Evolutionary conservation across 1,139 yeast species (phyloP).

Genomic region (Groenewaldozyma auringiensis): DNA sequence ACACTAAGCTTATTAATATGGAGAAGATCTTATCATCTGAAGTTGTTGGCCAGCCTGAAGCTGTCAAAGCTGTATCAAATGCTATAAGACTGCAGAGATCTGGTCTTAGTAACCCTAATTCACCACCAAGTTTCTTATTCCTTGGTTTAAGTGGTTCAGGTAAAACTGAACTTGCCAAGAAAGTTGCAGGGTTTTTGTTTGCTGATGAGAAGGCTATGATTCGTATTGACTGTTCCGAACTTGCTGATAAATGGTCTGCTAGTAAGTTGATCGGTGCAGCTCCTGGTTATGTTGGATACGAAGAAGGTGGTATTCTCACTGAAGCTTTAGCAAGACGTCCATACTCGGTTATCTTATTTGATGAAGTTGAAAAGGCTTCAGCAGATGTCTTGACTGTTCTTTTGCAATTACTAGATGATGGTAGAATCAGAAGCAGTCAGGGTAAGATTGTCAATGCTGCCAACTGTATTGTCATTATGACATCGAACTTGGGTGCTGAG

Average conservation of each 20-base stretch:
- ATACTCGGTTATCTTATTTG: conserved; percentile 88
- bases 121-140: conserved; percentile 93
- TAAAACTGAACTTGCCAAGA: conserved; percentile 95
- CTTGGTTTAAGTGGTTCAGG: conserved; percentile 97
- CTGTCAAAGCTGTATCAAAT: conserved; percentile 92
- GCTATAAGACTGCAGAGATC: conserved; percentile 90
- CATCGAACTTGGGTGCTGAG: conserved; percentile 95
- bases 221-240: conserved; percentile 94
- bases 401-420: conserved; percentile 91
- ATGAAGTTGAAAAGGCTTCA: conserved; percentile 98
- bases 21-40: conserved; percentile 72
- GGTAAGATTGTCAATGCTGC: conserved; percentile 92
- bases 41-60: conserved; percentile 95
- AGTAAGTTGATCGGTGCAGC: conserved; percentile 95
- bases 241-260: conserved; percentile 91
- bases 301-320: conserved; percentile 94
- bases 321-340: conserved; percentile 89
- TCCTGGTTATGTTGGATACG: conserved; percentile 97
- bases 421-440: conserved; percentile 87
- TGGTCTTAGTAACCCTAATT: conserved; percentile 93
- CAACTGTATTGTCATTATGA: conserved; percentile 88
- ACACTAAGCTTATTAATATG: conserved; percentile 87
- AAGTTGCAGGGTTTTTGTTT: conserved; percentile 89
- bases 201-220: conserved; percentile 95
- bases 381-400: conserved; percentile 93